Base-by-base conservation (phyloP, 2,329 filamentous ascomycete genomes). In the Verticillium klebahnii region DNA sequence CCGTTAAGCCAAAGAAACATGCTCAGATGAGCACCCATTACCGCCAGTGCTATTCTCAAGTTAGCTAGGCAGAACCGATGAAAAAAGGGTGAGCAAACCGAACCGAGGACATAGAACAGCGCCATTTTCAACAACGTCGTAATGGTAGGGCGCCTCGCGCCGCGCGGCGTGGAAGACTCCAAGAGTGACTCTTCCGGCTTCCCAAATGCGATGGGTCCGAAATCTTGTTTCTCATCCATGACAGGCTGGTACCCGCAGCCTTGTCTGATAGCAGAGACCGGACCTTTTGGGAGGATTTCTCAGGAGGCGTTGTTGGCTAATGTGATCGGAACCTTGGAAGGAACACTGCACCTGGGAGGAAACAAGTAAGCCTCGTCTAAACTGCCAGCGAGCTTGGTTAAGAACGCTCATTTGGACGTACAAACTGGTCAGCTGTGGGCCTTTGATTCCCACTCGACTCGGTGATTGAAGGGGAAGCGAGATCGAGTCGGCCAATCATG, bases 81-180 rank as follows among this genome's bases (percentile, higher is more conserved):
- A 45, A n/a, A 19, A 8, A 19, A 45, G n/a, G 17, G 6, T 5
- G n/a, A 60, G 17, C 19, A n/a, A 25, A 56, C 15, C 15, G 36
- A 29, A 52, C 45, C 45, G 1, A 58, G 56, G 23, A n/a, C 23
- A 12, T 29, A 58, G 19, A 58, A 58, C 3, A 58, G 11, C 11
- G 25, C 23, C 56, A 58, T 58, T 19, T 58, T n/a, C n/a, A 58
- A 17, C 19, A 58, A 5, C 19, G 56, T 58, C 56, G 23, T 58
- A 5, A 15, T 3, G 19, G 56, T 56, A 8, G 19, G 54, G 29
- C 54, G 54, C 17, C 29, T 34, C 15, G 54, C 15, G 29, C 25
- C 29, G 12, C 36, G 50, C 86, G 45, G n/a, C n/a, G 19, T 11
- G 3, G n/a, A 19, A 6, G 19, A 12, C 8, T 11, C n/a, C 8